Evolutionary conservation across 768 basidiomycete species (phyloP), one percentile per base, ranked within the genome.

Genomic region (Boletus rufocinnamomeus): DNA sequence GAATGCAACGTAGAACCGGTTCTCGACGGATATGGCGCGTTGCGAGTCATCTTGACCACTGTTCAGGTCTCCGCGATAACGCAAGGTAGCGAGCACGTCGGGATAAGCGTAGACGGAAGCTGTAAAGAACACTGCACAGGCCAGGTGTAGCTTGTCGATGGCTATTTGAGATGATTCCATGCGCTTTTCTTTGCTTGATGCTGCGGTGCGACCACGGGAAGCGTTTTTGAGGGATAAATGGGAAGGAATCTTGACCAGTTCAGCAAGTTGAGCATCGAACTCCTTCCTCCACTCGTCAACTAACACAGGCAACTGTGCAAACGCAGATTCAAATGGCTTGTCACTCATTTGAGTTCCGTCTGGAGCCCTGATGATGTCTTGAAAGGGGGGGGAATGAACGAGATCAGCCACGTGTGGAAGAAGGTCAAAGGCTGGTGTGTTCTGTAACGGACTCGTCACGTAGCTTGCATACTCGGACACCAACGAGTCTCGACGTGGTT

Each of bases 311-410:
- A 58, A 7, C 19, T 61, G 51, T 43, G 27, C 52, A 45, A 61
- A 54, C 7, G 52, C 52, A 19, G 57, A 27, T 32, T 41, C 41
- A 37, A 58, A 62, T 34, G 38, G 35, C 30, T 48, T n/a, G 19
- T 48, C 47, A 14, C 13, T 8, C 19, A 21, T 21, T 32, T 49
- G 6, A 21, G 48, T 16, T 21, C 48, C 48, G 1, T 49, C n/a
- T n/a, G 48, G 48, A 14, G 48, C n/a, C 30, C 3, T 34, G 48
- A 32, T 21, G 34, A 61, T 37, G 11, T 27, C 28, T n/a, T 13
- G 44, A 32, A 56, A 49, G 1, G 45, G 50, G 11, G 45, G 30
- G 21, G 61, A 40, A 8, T n/a, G 34, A 16, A 41, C 21, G 16
- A 62, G n/a, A 4, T 49, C 48, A 49, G 11, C 7, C n/a, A 14